phyloP scores from a whole-genome alignment of 306 rosid genomes.

The Fragaria ananassa region DNA sequence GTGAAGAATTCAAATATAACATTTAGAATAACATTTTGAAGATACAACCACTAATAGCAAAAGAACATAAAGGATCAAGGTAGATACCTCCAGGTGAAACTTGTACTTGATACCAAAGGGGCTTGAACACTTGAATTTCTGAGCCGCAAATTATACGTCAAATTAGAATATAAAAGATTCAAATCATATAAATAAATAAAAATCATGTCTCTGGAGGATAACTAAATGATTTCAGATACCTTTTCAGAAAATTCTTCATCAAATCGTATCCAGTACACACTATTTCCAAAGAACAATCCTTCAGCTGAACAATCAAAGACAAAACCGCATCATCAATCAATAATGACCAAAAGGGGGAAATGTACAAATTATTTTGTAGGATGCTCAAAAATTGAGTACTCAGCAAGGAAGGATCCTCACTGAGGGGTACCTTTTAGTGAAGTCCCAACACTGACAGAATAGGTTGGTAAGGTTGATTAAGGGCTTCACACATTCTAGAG shows the following conservation, averaged over 20 bases:
- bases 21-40: too few species aligned
- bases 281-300: constrained; percentile 82
- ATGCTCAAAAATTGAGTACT: constrained; percentile 4
- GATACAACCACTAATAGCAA: not conserved
- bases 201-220: not conserved
- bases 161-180: not conserved
- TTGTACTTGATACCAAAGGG: constrained; percentile 93
- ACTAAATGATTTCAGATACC: constrained; percentile 35
- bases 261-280: constrained; percentile 80
- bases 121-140: constrained; percentile 82
- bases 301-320: constrained; percentile 64
- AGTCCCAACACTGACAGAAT: not conserved
- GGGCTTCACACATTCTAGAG: not conserved
- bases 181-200: not conserved
- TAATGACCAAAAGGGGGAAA: constrained; percentile 15
- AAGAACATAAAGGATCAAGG: not conserved
- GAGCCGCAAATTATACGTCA: constrained; percentile 33
- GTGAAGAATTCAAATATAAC: not conserved
- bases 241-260: constrained; percentile 82
- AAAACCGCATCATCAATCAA: constrained; percentile 35
- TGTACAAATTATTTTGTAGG: constrained; percentile 5
- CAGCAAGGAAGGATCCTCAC: not conserved
- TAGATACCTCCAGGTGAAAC: constrained; percentile 83
- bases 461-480: not conserved
- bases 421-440: not conserved